Conservation (phyloP, 1,139 yeast species). For the Candida gigantensis region DNA sequence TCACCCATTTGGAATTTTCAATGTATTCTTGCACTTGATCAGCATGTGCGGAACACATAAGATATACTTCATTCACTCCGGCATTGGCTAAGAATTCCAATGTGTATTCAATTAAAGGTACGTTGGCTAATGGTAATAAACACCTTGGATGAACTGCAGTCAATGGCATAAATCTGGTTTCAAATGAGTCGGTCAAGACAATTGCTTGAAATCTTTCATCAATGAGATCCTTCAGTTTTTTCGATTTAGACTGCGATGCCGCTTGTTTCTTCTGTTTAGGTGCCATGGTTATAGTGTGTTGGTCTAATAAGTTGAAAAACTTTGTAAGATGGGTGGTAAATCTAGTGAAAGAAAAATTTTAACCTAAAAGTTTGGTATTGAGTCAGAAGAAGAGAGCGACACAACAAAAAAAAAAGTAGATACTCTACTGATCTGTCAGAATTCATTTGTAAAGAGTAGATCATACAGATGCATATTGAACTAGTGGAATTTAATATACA, state of each 20-base stretch:
- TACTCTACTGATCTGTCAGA: too few species aligned
- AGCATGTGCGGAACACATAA: conserved; percentile 89
- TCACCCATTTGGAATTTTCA: conserved; percentile 78
- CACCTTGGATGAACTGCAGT: conserved; percentile 86
- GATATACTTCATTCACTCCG: conserved; percentile 83
- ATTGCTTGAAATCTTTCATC: conserved; percentile 88
- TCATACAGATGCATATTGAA: too few species aligned
- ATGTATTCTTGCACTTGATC: conserved; percentile 83
- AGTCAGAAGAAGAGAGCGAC: too few species aligned
- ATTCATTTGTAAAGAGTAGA: too few species aligned
- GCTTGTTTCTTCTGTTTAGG: conserved; percentile 36
- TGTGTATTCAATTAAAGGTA: conserved; percentile 92
- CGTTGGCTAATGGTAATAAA: conserved; percentile 85
- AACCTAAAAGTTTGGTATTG: too few species aligned
- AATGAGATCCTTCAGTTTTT: conserved; percentile 55
- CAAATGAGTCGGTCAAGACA: conserved; percentile 90
- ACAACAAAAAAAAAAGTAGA: too few species aligned
- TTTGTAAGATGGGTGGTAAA: background rate
- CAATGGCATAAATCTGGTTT: conserved; percentile 89
- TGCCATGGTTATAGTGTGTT: conserved; percentile 9
- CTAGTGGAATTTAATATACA: too few species aligned
- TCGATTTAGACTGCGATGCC: conserved; percentile 45
- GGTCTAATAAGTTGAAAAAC: background rate
- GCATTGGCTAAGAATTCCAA: conserved; percentile 90
- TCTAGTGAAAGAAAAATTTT: conserved; percentile 1